Percentiles rank a stretch among this genome's conserved stretches.
These are phyloP conservation scores for Trichoderma atrobrunneum DNA, from an alignment of 2,329 filamentous ascomycete species.

Conservation along the genomic window DNA sequence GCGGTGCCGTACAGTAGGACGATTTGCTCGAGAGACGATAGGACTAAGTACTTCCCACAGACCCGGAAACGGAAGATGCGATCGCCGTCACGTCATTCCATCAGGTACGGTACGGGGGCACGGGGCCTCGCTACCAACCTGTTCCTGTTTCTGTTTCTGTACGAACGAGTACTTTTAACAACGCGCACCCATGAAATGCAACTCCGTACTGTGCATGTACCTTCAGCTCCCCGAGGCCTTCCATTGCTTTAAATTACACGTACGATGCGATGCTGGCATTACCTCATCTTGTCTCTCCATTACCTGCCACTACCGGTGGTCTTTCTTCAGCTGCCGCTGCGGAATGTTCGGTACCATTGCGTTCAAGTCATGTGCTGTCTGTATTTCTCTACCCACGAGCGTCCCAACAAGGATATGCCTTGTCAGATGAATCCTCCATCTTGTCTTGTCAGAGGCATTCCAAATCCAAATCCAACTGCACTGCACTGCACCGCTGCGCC, in stretches of 20 bases:
- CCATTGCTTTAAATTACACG: neutral
- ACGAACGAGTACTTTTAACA: neutral
- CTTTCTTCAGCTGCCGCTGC: neutral
- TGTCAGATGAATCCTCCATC: neutral
- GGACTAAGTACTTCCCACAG: neutral
- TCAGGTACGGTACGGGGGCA: neutral
- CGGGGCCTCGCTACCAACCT: neutral
- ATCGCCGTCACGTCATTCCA: constrained; percentile 1
- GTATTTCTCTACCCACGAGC: neutral
- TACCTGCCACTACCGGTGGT: neutral
- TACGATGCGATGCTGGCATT: neutral
- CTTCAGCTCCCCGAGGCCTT: neutral
- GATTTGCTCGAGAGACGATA: neutral
- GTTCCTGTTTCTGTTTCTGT: neutral
- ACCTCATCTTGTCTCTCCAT: neutral
- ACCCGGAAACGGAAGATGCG: neutral
- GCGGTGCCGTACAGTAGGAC: neutral
- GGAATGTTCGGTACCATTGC: neutral
- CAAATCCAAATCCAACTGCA: too few species aligned
- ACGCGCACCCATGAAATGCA: neutral
- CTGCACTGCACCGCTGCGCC: neutral
- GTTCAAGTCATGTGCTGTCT: neutral
- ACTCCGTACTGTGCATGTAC: neutral
- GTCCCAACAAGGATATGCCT: neutral
- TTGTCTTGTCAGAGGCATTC: neutral